Percentiles rank a stretch among this genome's conserved stretches.
These are phyloP conservation scores for Microascus cirrosus DNA, from an alignment of 2,329 filamentous ascomycete species.

Conservation along the genomic window DNA sequence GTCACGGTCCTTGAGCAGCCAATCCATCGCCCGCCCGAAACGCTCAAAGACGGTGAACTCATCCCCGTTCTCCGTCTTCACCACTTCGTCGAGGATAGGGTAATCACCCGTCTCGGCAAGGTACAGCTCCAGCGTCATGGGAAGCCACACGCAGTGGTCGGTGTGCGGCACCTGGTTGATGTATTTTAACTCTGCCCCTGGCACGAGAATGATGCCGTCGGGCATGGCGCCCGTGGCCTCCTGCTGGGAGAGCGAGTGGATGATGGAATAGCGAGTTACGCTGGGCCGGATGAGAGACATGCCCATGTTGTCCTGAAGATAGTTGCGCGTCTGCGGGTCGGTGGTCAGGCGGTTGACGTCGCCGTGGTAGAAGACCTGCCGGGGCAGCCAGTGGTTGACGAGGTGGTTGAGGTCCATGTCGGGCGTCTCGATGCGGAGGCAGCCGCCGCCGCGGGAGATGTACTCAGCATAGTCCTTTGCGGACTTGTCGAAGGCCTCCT, in stretches of 20 bases:
- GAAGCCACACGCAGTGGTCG: slow-evolving; percentile 48
- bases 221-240: slow-evolving; percentile 45
- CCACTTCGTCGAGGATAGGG: slow-evolving; percentile 29
- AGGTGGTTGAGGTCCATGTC: slow-evolving; percentile 45
- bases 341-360: slow-evolving; percentile 47
- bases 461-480: slow-evolving; percentile 36
- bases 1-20: slow-evolving; percentile 38
- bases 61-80: slow-evolving; percentile 29
- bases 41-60: slow-evolving; percentile 40
- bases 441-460: slow-evolving; percentile 36
- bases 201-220: slow-evolving; percentile 40
- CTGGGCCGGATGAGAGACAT: slow-evolving; percentile 44
- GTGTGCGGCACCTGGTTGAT: slow-evolving; percentile 52
- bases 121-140: slow-evolving; percentile 41
- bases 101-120: slow-evolving; percentile 44
- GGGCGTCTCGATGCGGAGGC: slow-evolving; percentile 39
- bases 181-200: slow-evolving; percentile 46
- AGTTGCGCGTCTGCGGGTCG: slow-evolving; percentile 48
- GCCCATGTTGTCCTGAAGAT: slow-evolving; percentile 49
- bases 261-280: slow-evolving; percentile 34
- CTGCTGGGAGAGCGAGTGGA: slow-evolving; percentile 40
- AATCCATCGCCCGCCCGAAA: slow-evolving; percentile 45
- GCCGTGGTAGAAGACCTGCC: slow-evolving; percentile 47
- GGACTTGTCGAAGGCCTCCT: slow-evolving; percentile 32
- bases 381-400: slow-evolving; percentile 47